Evolutionary conservation across 2,329 filamentous ascomycete genomes (phyloP).

Genomic region (Curvularia verruculosa): DNA sequence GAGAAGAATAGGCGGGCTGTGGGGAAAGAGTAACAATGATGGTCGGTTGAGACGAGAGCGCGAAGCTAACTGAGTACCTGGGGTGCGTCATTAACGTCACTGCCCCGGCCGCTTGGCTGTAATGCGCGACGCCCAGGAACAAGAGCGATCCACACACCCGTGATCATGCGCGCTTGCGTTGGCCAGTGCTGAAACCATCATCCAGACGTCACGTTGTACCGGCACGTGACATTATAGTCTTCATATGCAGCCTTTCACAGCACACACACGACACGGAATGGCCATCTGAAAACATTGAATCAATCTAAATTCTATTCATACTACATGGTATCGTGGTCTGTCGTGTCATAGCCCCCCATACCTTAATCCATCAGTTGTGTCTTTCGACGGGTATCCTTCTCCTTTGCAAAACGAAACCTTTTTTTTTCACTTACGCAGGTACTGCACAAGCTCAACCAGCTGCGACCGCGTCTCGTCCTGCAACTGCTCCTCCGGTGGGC

Average conservation of each 20-base stretch:
- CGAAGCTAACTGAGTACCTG: constrained; percentile 15
- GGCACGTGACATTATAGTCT: background rate
- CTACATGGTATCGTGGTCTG: constrained; percentile 29
- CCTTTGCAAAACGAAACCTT: constrained; percentile 25
- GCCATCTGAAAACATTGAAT: too few relatives aligned
- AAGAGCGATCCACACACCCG: constrained; percentile 15
- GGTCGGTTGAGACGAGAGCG: constrained; percentile 18
- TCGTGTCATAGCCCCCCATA: constrained; percentile 24
- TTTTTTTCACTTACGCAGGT: constrained; percentile 50
- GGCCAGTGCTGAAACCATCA: background rate
- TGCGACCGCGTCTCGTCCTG: constrained; percentile 72
- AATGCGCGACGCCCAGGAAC: constrained; percentile 24
- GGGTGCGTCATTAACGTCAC: constrained; percentile 28
- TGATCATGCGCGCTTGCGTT: constrained; percentile 19
- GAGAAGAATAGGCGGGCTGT: background rate
- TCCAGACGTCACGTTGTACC: background rate
- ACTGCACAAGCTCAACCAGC: constrained; percentile 68
- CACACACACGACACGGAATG: too few relatives aligned
- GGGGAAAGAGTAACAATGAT: constrained; percentile 1
- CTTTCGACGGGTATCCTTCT: constrained; percentile 37
- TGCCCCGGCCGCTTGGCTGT: constrained; percentile 12
- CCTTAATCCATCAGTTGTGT: constrained; percentile 28
- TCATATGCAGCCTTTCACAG: background rate
- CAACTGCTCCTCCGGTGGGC: constrained; percentile 75
- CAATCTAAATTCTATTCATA: constrained; percentile 23